Conservation (phyloP, 805 yeast species). For the Komagataella kurtzmanii region DNA sequence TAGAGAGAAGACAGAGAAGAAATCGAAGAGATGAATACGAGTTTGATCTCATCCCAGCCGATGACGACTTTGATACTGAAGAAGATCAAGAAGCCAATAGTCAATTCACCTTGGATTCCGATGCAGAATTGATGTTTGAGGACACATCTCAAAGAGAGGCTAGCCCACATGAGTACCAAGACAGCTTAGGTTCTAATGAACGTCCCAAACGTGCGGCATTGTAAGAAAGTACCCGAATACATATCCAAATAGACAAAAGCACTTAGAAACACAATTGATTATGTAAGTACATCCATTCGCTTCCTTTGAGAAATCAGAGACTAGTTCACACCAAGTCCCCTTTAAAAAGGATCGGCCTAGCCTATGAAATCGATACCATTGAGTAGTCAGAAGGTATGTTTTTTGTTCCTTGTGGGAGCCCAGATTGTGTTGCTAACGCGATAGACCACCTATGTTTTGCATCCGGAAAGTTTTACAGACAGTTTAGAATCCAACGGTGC, state of each 20-base stretch:
- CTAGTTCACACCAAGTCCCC: not conserved
- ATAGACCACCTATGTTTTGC: not conserved
- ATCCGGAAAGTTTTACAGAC: not conserved
- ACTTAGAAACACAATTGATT: not conserved
- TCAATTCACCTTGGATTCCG: not conserved
- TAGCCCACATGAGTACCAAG: not conserved
- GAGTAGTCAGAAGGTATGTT: not conserved
- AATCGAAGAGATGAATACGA: constrained; percentile 63
- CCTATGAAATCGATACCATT: not conserved
- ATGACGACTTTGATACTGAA: constrained; percentile 21
- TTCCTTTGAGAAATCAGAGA: not conserved
- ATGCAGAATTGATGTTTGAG: not conserved
- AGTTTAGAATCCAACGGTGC: not conserved
- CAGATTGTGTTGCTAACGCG: not conserved
- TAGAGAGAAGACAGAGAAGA: constrained; percentile 22
- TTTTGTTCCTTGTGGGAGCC: not conserved
- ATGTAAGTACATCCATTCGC: not conserved
- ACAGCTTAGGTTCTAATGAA: not conserved
- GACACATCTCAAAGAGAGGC: not conserved
- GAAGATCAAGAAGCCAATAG: constrained; percentile 11
- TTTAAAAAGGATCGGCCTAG: not conserved
- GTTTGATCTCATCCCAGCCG: constrained; percentile 66
- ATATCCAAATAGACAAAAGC: not conserved
- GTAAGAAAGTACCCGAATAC: not conserved
- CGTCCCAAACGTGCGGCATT: not conserved